Evolutionary conservation across 1,284 basidiomycete genomes (phyloP), one percentile per base, ranked within the genome.

Genomic region (Moniliella sp.): DNA sequence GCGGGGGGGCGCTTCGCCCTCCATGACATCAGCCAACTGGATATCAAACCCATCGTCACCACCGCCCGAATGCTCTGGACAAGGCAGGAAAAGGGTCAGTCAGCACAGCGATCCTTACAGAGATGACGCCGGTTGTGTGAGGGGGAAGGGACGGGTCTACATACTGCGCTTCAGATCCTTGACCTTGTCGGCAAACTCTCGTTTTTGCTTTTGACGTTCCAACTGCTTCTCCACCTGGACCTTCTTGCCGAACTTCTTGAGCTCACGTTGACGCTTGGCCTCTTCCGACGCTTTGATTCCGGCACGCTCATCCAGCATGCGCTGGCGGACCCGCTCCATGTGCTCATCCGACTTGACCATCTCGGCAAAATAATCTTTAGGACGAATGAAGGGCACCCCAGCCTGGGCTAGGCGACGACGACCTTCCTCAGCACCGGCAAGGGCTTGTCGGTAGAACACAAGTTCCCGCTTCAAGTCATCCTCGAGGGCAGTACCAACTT

Each of bases 261-360:
- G 76, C 56, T 93, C 80, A 31, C 88, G 71, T 63, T 93, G 80
- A 53, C 75, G 76, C 51, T 80, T 74, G 54, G 83, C 86, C 35
- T 82, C 78, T 57, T 94, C 86, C 38, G 75, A 72, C 59, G 78
- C 80, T 63, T 93, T 86, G 56, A 94, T 84, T 2, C 71, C 69
- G 2, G 83, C 79, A 16, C 69, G 66, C 61, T 97, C 88, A 61
- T 94, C 80, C 15, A 97, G 70, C 18, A 94, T 65, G 18, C 78
- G 73, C 50, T 84, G 77, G 31, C 91, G 76, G 48, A 97, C 81
- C 29, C 82, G 74, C 61, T 93, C 84, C 91, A 97, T 97, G 65
- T 97, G 91, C 14, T 80, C 69, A 55, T 97, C 91, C 15, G 76
- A 77, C 65, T 97, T 97, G 51, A 94, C 78, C 88, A 97, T 97